Percentiles rank a stretch among this genome's conserved stretches.
Evolutionary conservation across 768 basidiomycete species (phyloP).

Genomic region (Galerina marginata): DNA sequence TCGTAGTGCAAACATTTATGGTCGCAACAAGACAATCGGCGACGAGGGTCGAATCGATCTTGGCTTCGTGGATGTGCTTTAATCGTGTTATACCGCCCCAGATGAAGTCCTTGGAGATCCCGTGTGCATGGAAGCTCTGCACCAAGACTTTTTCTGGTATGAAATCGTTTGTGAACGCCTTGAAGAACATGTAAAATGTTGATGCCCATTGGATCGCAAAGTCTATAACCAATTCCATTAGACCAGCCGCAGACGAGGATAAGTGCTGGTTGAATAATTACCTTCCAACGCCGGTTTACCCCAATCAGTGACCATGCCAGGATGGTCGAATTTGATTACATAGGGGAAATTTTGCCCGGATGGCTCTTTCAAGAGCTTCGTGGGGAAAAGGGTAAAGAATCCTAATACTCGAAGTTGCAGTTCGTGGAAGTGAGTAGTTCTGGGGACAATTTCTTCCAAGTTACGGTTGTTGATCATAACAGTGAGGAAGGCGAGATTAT

Average conservation of each 20-base stretch:
- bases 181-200: constrained; percentile 8
- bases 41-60: constrained; percentile 7
- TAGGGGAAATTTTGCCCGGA: constrained; percentile 18
- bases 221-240: not conserved
- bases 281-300: constrained; percentile 8
- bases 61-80: constrained; percentile 12
- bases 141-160: not conserved
- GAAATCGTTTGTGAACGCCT: not conserved
- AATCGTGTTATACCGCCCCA: constrained; percentile 7
- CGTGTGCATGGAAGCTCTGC: constrained; percentile 15
- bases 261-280: not conserved
- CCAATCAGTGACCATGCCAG: constrained; percentile 14
- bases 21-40: constrained; percentile 5
- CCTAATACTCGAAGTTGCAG: constrained; percentile 13
- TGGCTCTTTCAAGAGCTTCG: constrained; percentile 6
- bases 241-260: not conserved
- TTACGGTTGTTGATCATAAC: constrained; percentile 14
- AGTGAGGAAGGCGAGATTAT: constrained; percentile 12
- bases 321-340: constrained; percentile 14
- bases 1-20: constrained; percentile 2
- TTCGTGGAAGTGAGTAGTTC: constrained; percentile 15
- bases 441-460: constrained; percentile 12
- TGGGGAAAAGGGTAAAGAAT: not conserved
- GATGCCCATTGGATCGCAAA: constrained; percentile 15
- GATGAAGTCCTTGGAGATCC: constrained; percentile 7